phyloP scores from a whole-genome alignment of 2,329 filamentous ascomycete species.

The Ambrosiella xylebori region DNA sequence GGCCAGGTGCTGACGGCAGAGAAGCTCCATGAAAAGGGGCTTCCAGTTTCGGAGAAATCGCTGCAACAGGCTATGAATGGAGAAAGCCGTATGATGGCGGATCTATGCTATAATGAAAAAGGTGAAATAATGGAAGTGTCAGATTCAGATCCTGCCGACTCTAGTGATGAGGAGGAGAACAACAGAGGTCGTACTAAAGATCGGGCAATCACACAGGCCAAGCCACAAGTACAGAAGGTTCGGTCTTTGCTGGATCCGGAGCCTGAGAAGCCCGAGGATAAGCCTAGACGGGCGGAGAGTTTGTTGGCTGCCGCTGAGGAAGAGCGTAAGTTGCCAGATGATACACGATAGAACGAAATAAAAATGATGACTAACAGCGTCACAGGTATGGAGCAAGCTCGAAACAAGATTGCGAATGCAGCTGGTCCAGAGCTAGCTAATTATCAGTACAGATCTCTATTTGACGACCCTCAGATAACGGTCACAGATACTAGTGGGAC shows the following conservation, averaged over 20 bases:
- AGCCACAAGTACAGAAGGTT: neutral
- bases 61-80: neutral
- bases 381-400: slow-evolving; percentile 6
- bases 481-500: slow-evolving; percentile 35
- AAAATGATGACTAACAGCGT: neutral
- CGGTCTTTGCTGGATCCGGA: slow-evolving; percentile 17
- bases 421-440: slow-evolving; percentile 23
- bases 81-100: neutral
- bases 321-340: slow-evolving; percentile 44
- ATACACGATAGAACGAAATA: too few relatives aligned
- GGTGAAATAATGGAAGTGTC: slow-evolving; percentile 45
- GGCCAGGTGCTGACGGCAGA: slow-evolving; percentile 58
- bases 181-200: slow-evolving; percentile 41
- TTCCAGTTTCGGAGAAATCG: slow-evolving; percentile 26
- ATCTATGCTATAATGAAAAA: slow-evolving; percentile 29
- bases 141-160: slow-evolving; percentile 45
- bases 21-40: slow-evolving; percentile 42
- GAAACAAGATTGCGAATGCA: slow-evolving; percentile 15
- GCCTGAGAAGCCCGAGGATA: slow-evolving; percentile 15
- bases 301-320: slow-evolving; percentile 59
- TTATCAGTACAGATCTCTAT: slow-evolving; percentile 44
- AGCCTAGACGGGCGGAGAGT: slow-evolving; percentile 32
- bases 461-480: slow-evolving; percentile 49
- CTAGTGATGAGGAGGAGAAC: slow-evolving; percentile 44
- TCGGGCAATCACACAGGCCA: slow-evolving; percentile 17